Evolutionary conservation across 257 asterid genomes (phyloP).

Genomic region (Jacaranda mimosifolia): DNA sequence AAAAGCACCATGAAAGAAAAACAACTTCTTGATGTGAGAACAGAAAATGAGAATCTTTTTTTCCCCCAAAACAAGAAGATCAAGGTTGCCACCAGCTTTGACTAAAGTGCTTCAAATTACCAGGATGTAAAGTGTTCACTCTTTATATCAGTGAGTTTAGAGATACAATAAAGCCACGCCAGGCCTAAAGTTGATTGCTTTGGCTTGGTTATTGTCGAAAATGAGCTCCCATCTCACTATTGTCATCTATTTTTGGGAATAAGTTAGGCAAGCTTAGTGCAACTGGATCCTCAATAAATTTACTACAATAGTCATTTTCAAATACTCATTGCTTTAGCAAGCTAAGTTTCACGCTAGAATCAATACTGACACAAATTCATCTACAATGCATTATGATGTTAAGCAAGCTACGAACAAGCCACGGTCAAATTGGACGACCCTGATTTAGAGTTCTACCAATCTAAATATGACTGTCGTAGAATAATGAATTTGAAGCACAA

Average conservation of each 20-base stretch:
- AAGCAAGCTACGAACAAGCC: conserved; percentile 8
- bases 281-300: not conserved
- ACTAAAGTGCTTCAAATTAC: not conserved
- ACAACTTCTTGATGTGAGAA: not conserved
- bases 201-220: not conserved
- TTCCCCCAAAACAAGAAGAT: not conserved
- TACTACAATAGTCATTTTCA: not conserved
- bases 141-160: not conserved
- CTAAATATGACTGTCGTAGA: not conserved
- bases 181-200: not conserved
- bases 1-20: not conserved
- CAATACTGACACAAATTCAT: not conserved
- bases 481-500: conserved; percentile 6
- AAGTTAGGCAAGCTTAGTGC: not conserved
- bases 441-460: conserved; percentile 7
- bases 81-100: conserved; percentile 5
- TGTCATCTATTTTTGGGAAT: not conserved
- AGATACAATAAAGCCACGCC: conserved; percentile 18
- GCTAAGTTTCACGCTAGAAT: not conserved
- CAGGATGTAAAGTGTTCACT: conserved; percentile 3
- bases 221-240: not conserved
- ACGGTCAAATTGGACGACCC: not conserved
- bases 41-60: not conserved
- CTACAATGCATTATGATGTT: not conserved
- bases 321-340: conserved; percentile 23